Evolutionary conservation across 1,284 basidiomycete species (phyloP), one percentile per base, ranked within the genome.

Genomic region (Wallemia hederae): DNA sequence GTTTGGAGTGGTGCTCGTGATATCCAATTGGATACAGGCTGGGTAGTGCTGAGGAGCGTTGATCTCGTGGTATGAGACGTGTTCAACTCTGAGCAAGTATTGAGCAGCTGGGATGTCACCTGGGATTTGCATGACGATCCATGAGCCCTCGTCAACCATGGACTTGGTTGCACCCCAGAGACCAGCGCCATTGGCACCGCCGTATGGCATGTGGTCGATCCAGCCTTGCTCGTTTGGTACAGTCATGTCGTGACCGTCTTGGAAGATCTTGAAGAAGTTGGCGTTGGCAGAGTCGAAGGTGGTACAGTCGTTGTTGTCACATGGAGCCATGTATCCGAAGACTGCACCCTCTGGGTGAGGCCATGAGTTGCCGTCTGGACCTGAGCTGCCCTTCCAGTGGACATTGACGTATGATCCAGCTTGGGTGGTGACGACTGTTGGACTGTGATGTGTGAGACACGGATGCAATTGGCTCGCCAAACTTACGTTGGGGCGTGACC

Each of bases 231-330:
- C 39, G 22, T 49, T 49, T 49, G 39, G 39, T 15, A 49, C 39
- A 49, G 39, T 11, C 39, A 49, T 49, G 19, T 49, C 39, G 22
- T 49, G 39, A n/a, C 39, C 39, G 19, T 49, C 39, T 49, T 49
- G 39, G 39, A 17, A 49, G 5, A 49, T 49, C 39, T 49, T 49
- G 39, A 49, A 49, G 39, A 11, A 49, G 39, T n/a, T 49, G 39
- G 39, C 39, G 39, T 49, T n/a, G 3, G 39, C 11, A 15, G 39
- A 49, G 19, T 49, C 19, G 39, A 49, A 49, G 5, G 39, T 11
- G 39, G 39, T 49, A n/a, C 39, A 49, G 39, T 49, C 39, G 39
- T 49, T 49, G 39, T 49, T 49, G n/a, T 49, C 39, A 49, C 39
- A 49, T 49, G 39, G 39, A 11, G 39, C 39, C 39, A 49, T 17